phyloP scores from a whole-genome alignment of 305 asterid genomes.

The Fraxinus greggii region DNA sequence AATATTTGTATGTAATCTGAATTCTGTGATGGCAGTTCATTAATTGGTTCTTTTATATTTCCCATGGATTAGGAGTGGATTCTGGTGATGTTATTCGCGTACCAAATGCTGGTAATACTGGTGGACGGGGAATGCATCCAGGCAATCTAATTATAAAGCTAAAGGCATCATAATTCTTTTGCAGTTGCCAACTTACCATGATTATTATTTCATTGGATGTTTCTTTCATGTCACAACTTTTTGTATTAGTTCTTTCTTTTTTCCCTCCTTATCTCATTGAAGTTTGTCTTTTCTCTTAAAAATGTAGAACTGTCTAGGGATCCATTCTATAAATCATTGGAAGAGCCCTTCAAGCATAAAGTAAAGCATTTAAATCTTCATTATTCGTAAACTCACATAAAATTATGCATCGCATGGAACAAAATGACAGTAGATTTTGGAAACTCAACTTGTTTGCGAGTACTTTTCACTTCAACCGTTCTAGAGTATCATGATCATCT shows the following conservation, averaged over 20 bases:
- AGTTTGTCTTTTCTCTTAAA: not conserved
- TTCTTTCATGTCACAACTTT: not conserved
- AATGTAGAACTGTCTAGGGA: not conserved
- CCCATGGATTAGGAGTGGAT: slow-evolving; percentile 65
- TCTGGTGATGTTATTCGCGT: slow-evolving; percentile 77
- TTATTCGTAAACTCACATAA: not conserved
- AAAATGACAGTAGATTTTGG: not conserved
- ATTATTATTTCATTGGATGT: slow-evolving; percentile 15
- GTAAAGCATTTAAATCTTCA: not conserved
- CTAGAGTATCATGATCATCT: not conserved
- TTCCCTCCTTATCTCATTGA: not conserved
- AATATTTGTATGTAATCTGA: not conserved
- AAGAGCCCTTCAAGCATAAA: slow-evolving; percentile 12
- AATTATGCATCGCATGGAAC: not conserved
- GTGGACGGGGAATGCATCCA: slow-evolving; percentile 59
- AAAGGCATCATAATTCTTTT: slow-evolving; percentile 44
- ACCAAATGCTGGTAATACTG: slow-evolving; percentile 77
- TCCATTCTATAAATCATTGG: not conserved
- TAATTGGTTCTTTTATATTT: slow-evolving; percentile 10
- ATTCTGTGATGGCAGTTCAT: slow-evolving; percentile 15
- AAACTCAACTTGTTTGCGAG: not conserved
- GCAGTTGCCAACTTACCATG: slow-evolving; percentile 2
- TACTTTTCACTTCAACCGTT: not conserved
- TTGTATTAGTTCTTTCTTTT: not conserved
- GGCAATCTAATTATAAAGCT: slow-evolving; percentile 69